phyloP scores from a whole-genome alignment of 2,329 filamentous ascomycete species.

The Sporothrix humicola region DNA sequence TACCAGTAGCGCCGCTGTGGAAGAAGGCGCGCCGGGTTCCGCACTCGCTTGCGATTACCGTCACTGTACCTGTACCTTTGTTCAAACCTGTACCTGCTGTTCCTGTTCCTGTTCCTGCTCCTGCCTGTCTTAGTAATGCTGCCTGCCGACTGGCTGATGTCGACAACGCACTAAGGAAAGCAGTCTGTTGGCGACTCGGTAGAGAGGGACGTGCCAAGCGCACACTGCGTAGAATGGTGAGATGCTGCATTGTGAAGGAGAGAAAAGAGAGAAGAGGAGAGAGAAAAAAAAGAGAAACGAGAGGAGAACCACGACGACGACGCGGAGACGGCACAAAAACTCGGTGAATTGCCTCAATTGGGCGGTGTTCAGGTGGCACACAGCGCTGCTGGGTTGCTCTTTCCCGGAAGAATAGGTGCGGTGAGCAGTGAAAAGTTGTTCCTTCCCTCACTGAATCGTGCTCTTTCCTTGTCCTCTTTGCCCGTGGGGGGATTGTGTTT shows the following conservation, averaged over 20 bases:
- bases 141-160: constrained; percentile 29
- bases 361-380: neutral
- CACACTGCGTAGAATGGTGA: constrained; percentile 16
- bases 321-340: constrained; percentile 19
- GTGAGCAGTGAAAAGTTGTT: constrained; percentile 11
- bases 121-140: constrained; percentile 36
- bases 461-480: constrained; percentile 14
- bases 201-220: constrained; percentile 17
- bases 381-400: neutral
- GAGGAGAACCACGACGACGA: neutral
- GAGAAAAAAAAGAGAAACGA: neutral
- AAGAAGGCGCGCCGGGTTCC: constrained; percentile 12
- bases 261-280: neutral
- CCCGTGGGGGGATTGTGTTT: neutral
- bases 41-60: constrained; percentile 3
- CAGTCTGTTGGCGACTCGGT: constrained; percentile 18
- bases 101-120: neutral
- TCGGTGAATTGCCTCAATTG: constrained; percentile 13
- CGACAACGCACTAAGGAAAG: constrained; percentile 30
- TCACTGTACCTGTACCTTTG: constrained; percentile 14
- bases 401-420: constrained; percentile 24
- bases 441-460: constrained; percentile 12
- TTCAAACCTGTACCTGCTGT: constrained; percentile 3
- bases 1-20: constrained; percentile 18
- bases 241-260: constrained; percentile 31